These are phyloP conservation scores for Leccinum variabile DNA, from an alignment of 1,284 basidiomycete genomes.

Conservation along the genomic window DNA sequence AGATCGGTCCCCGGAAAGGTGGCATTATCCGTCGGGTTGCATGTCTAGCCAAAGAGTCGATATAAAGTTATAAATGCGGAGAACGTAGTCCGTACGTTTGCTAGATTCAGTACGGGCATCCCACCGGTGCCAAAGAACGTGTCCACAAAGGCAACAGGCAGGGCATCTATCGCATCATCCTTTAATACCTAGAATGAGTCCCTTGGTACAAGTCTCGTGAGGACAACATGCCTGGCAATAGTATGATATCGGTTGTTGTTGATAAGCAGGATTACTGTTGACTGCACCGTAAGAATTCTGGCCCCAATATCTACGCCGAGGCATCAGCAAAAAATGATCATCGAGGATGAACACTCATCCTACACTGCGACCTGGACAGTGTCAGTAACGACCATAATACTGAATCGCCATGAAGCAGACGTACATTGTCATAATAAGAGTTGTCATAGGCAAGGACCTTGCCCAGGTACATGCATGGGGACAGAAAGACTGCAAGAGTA, in stretches of 20 bases:
- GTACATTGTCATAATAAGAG: slow-evolving; percentile 61
- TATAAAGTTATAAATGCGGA: background rate
- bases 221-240: slow-evolving; percentile 25
- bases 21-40: slow-evolving; percentile 44
- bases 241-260: slow-evolving; percentile 33
- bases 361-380: slow-evolving; percentile 51
- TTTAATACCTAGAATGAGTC: slow-evolving; percentile 44
- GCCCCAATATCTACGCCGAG: slow-evolving; percentile 30
- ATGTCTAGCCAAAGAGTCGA: slow-evolving; percentile 29
- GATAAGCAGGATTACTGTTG: slow-evolving; percentile 13
- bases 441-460: slow-evolving; percentile 47
- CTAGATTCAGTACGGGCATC: slow-evolving; percentile 59
- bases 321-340: slow-evolving; percentile 10
- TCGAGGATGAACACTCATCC: slow-evolving; percentile 20
- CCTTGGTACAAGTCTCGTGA: slow-evolving; percentile 19
- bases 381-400: background rate
- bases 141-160: slow-evolving; percentile 62
- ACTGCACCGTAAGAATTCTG: slow-evolving; percentile 32
- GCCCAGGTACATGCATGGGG: slow-evolving; percentile 18
- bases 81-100: slow-evolving; percentile 46
- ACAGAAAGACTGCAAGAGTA: slow-evolving; percentile 2
- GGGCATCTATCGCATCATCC: slow-evolving; percentile 35
- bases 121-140: slow-evolving; percentile 57
- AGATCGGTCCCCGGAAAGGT: slow-evolving; percentile 58
- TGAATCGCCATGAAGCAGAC: slow-evolving; percentile 16